Conservation (phyloP, 2,329 filamentous ascomycete species). For the Escovopsis sp. region DNA sequence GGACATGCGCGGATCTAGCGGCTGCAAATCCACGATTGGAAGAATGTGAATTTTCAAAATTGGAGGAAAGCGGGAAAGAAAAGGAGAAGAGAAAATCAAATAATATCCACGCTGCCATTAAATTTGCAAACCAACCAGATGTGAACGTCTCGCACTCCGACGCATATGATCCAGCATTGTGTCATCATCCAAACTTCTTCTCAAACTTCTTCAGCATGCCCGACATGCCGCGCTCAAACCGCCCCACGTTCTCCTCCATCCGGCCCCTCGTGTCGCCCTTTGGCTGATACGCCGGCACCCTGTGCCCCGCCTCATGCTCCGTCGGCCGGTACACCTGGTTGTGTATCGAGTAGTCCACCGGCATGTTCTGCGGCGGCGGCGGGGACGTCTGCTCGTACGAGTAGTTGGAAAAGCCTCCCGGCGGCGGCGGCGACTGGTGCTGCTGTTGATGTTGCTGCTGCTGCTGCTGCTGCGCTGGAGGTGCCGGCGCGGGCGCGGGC, state of each 20-base stretch:
- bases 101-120: too few species aligned
- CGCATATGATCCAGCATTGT: too few species aligned
- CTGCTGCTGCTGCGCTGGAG: slow-evolving; percentile 14
- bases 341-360: slow-evolving; percentile 45
- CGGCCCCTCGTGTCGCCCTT: slow-evolving; percentile 34
- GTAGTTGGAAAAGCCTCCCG: slow-evolving; percentile 43
- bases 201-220: slow-evolving; percentile 66
- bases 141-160: too few species aligned
- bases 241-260: slow-evolving; percentile 50
- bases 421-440: slow-evolving; percentile 16
- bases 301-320: slow-evolving; percentile 36
- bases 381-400: slow-evolving; percentile 20
- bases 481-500: too few species aligned
- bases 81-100: too few species aligned
- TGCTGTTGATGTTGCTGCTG: slow-evolving; percentile 5
- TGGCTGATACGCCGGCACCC: slow-evolving; percentile 23
- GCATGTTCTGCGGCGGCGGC: slow-evolving; percentile 8
- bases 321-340: slow-evolving; percentile 57
- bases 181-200: slow-evolving; percentile 48
- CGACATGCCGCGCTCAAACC: slow-evolving; percentile 54
- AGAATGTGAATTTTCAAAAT: too few species aligned
- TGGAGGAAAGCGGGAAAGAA: too few species aligned
- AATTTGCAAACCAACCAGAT: too few species aligned
- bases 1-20: too few species aligned
- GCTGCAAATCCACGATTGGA: too few species aligned